Conservation (phyloP, 2,329 filamentous ascomycete species). For the Paramyrothecium roridum region DNA sequence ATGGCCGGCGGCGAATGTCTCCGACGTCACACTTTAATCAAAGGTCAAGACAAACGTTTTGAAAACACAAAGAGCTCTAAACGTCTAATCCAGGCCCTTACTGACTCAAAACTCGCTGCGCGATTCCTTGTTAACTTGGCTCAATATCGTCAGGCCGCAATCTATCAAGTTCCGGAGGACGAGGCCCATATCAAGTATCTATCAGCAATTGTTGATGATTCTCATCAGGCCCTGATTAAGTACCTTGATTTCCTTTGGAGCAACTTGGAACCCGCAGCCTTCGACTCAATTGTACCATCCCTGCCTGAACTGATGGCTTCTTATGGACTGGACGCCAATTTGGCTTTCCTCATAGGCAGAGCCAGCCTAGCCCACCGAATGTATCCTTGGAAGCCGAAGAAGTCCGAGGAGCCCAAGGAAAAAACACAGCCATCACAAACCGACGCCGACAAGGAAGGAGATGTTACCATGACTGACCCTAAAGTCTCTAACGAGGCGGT, state of each 20-base stretch:
- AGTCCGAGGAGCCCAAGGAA: slow-evolving; percentile 20
- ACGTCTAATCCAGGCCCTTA: slow-evolving; percentile 75
- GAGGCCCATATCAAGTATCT: slow-evolving; percentile 85
- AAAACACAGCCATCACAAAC: slow-evolving; percentile 19
- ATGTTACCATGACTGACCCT: slow-evolving; percentile 48
- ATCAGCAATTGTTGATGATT: slow-evolving; percentile 84
- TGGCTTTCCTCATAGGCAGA: slow-evolving; percentile 84
- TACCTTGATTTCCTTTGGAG: slow-evolving; percentile 86
- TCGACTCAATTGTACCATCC: slow-evolving; percentile 74
- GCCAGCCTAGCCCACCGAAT: slow-evolving; percentile 69
- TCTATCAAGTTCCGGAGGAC: slow-evolving; percentile 68
- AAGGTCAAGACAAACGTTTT: slow-evolving; percentile 78
- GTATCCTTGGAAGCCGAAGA: slow-evolving; percentile 36
- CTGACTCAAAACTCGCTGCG: slow-evolving; percentile 73
- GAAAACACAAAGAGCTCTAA: slow-evolving; percentile 71
- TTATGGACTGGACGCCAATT: slow-evolving; percentile 73
- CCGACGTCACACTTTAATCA: slow-evolving; percentile 74
- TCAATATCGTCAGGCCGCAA: slow-evolving; percentile 83
- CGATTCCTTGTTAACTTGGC: slow-evolving; percentile 86
- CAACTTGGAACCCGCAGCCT: slow-evolving; percentile 72
- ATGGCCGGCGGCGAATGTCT: slow-evolving; percentile 84
- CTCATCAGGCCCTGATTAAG: slow-evolving; percentile 79
- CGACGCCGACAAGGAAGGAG: slow-evolving; percentile 51
- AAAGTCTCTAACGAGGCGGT: slow-evolving; percentile 21
- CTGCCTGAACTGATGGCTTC: slow-evolving; percentile 71